phyloP scores from a whole-genome alignment of 768 basidiomycete species.

The Kwoniella dejecticola region DNA sequence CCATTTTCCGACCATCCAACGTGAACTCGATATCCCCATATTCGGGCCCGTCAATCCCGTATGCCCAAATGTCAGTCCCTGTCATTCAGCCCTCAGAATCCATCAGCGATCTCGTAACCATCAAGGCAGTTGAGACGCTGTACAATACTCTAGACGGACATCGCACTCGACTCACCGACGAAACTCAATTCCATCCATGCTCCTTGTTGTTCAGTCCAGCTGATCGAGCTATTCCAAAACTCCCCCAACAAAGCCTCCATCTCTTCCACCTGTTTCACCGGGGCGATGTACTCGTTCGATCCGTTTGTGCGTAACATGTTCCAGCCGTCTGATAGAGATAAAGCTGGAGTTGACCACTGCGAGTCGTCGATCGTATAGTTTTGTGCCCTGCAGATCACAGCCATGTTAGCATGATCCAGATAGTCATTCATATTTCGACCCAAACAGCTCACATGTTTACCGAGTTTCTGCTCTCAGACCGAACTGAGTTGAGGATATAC shows the following conservation, averaged over 20 bases:
- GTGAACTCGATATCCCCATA: slow-evolving; percentile 24
- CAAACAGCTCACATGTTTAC: background rate
- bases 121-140: background rate
- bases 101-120: background rate
- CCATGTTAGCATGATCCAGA: background rate
- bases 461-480: too few relatives aligned
- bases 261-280: slow-evolving; percentile 13
- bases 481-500: too few relatives aligned
- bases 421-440: background rate
- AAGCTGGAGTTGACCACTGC: slow-evolving; percentile 34
- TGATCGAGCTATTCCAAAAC: slow-evolving; percentile 34
- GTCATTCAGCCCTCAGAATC: background rate
- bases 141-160: background rate
- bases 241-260: slow-evolving; percentile 28
- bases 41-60: slow-evolving; percentile 30
- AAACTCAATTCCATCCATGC: slow-evolving; percentile 26
- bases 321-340: slow-evolving; percentile 40
- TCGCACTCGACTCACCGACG: slow-evolving; percentile 24
- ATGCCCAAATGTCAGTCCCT: slow-evolving; percentile 40
- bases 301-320: slow-evolving; percentile 41
- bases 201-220: slow-evolving; percentile 34
- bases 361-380: slow-evolving; percentile 47
- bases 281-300: slow-evolving; percentile 25
- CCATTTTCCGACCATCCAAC: slow-evolving; percentile 27
- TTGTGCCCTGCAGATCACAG: slow-evolving; percentile 32